These are phyloP conservation scores for Nakaseomyces glabratus DNA, from an alignment of 1,139 yeast species.

Conservation along the genomic window DNA sequence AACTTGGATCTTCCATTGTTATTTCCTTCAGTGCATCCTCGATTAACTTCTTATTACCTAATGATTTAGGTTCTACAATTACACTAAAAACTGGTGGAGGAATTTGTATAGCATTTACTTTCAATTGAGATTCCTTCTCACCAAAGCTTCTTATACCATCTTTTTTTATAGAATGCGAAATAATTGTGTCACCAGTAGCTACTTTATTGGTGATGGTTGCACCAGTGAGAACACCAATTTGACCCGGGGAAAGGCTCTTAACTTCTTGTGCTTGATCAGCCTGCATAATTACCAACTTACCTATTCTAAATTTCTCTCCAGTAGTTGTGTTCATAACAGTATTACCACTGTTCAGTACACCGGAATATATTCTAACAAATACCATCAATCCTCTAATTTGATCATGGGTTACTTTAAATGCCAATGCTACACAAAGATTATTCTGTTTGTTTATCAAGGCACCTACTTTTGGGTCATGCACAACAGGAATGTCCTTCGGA, in stretches of 20 bases:
- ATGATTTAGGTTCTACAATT: conserved; percentile 71
- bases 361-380: conserved; percentile 82
- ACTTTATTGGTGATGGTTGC: conserved; percentile 41
- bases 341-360: conserved; percentile 54
- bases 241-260: conserved; percentile 54
- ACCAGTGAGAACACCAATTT: conserved; percentile 70
- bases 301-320: conserved; percentile 56
- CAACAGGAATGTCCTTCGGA: conserved; percentile 31
- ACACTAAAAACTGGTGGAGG: conserved; percentile 94
- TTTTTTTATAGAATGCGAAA: conserved; percentile 44
- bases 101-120: conserved; percentile 64
- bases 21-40: conserved; percentile 56
- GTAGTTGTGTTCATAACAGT: conserved; percentile 60
- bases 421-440: conserved; percentile 65
- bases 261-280: conserved; percentile 80
- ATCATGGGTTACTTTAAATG: conserved; percentile 86
- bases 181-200: conserved; percentile 83
- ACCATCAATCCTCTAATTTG: conserved; percentile 77
- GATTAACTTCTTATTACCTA: conserved; percentile 68
- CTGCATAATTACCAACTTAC: conserved; percentile 72
- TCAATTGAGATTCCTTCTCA: conserved; percentile 40
- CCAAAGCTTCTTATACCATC: conserved; percentile 38
- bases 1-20: conserved; percentile 76
- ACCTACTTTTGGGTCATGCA: conserved; percentile 39
- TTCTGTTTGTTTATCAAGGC: conserved; percentile 47